Evolutionary conservation across 2,329 filamentous ascomycete species (phyloP).

Genomic region (Reticulascus tulasneorum): DNA sequence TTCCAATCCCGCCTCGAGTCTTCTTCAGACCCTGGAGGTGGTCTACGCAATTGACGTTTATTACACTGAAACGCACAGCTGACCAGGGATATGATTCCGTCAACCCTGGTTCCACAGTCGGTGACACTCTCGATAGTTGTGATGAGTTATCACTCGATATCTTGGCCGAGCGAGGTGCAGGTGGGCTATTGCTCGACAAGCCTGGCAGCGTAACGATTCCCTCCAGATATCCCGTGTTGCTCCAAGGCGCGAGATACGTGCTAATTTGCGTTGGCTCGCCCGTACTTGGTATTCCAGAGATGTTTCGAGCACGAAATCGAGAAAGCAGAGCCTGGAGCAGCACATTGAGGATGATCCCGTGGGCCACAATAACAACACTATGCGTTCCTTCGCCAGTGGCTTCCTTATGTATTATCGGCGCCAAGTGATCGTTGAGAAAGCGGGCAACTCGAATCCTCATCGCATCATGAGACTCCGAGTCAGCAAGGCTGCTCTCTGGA

Average conservation of each 20-base stretch:
- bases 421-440: conserved; percentile 64
- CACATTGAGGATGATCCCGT: conserved; percentile 74
- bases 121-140: not conserved
- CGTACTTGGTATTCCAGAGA: conserved; percentile 19
- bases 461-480: conserved; percentile 63
- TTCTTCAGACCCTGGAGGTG: conserved; percentile 74
- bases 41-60: conserved; percentile 62
- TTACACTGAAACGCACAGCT: conserved; percentile 42
- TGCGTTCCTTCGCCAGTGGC: conserved; percentile 1
- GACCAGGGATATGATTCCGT: conserved; percentile 30
- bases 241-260: no score
- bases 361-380: conserved; percentile 66
- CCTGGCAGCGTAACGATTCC: conserved; percentile 4
- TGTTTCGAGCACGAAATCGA: conserved; percentile 14
- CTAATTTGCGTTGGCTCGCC: no score
- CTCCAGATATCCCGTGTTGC: conserved; percentile 49
- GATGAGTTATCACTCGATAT: no score
- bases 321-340: conserved; percentile 53
- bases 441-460: conserved; percentile 60
- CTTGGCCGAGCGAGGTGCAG: no score
- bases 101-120: not conserved
- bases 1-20: conserved; percentile 79
- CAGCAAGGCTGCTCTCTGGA: conserved; percentile 28
- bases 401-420: conserved; percentile 41
- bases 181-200: no score